Evolutionary conservation across 2,329 filamentous ascomycete genomes (phyloP).

Genomic region (Pseudogymnoascus sp.): DNA sequence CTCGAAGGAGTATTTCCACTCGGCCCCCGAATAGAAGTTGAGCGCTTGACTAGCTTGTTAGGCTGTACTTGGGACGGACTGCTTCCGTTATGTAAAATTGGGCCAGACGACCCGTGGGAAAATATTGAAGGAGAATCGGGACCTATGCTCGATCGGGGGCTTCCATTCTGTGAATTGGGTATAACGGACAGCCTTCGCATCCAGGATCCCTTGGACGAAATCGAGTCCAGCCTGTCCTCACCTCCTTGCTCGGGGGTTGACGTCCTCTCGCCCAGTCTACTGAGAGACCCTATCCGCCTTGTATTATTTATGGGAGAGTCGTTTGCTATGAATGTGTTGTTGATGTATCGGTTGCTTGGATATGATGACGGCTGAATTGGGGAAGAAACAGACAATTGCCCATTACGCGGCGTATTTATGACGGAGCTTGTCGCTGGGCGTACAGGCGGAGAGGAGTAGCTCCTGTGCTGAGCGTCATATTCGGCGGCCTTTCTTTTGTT

Average conservation of each 20-base stretch:
- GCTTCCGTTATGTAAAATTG: constrained; percentile 43
- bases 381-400: constrained; percentile 2
- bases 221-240: constrained; percentile 40
- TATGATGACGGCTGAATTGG: constrained; percentile 13
- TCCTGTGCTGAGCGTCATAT: constrained; percentile 19
- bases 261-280: constrained; percentile 20
- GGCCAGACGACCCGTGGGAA: constrained; percentile 59
- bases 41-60: constrained; percentile 73
- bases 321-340: constrained; percentile 15
- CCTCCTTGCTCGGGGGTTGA: constrained; percentile 18
- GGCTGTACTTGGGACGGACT: constrained; percentile 45
- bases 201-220: constrained; percentile 62
- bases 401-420: constrained; percentile 19
- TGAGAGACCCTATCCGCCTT: constrained; percentile 21
- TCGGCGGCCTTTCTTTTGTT: constrained; percentile 25
- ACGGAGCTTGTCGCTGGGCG: constrained; percentile 27
- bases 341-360: constrained; percentile 15
- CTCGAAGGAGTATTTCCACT: constrained; percentile 37
- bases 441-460: constrained; percentile 19
- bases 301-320: constrained; percentile 21
- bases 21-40: constrained; percentile 47
- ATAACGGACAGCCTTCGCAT: constrained; percentile 63
- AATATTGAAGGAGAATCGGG: constrained; percentile 60
- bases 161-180: constrained; percentile 57
- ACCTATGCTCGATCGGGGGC: constrained; percentile 55